Percentiles rank a stretch among this genome's conserved stretches.
phyloP scores from a whole-genome alignment of 23 red algal species.

The Gracilariopsis chorda region DNA sequence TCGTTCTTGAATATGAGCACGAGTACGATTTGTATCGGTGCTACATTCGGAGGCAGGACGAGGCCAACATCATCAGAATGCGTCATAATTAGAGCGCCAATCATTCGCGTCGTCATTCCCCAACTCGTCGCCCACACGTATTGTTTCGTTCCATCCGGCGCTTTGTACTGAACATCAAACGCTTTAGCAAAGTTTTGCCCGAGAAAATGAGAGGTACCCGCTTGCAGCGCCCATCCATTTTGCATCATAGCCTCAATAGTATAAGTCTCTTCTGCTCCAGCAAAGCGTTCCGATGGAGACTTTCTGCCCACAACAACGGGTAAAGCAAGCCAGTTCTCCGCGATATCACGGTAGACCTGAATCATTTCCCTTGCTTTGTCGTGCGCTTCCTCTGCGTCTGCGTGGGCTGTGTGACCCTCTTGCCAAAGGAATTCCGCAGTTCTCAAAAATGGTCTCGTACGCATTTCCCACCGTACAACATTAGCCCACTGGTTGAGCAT shows the following conservation, averaged over 20 bases:
- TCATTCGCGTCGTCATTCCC: conserved; percentile 93
- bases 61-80: conserved; percentile 95
- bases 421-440: conserved; percentile 99
- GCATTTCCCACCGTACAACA: conserved; percentile 97
- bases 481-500: conserved; percentile 98
- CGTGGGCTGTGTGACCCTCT: conserved; percentile 98
- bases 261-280: conserved; percentile 92
- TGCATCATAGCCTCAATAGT: conserved; percentile 97
- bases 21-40: conserved; percentile 87
- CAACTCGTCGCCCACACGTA: conserved; percentile 88
- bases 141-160: conserved; percentile 30
- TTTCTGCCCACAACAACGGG: conserved; percentile 86
- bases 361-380: conserved; percentile 88
- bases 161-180: conserved; percentile 88
- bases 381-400: conserved; percentile 64
- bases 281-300: conserved; percentile 85
- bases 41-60: conserved; percentile 82
- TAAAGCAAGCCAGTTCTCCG: conserved; percentile 77
- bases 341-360: conserved; percentile 69
- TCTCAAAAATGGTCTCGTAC: conserved; percentile 97
- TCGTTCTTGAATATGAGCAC: conserved; percentile 81
- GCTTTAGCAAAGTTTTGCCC: conserved; percentile 94
- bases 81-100: conserved; percentile 97
- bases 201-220: conserved; percentile 91
- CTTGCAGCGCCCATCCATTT: conserved; percentile 99